Conservation (phyloP, 2,329 filamentous ascomycete species). For the Colletotrichum sp. region DNA sequence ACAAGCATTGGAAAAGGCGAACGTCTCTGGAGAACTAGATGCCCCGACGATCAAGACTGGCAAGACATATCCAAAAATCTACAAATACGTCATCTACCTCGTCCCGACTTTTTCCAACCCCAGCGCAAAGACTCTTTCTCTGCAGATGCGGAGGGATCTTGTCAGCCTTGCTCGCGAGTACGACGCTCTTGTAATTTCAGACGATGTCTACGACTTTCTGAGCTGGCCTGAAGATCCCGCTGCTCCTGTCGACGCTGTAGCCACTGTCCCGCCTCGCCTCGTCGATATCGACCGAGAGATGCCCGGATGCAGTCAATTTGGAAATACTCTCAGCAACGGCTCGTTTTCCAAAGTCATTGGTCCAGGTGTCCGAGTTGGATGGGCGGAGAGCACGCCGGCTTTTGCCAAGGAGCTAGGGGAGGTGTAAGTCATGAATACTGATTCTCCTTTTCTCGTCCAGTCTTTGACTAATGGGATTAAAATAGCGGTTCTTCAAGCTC, state of each 20-base stretch:
- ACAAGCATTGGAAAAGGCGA: fast-evolving
- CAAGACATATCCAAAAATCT: constrained; percentile 65
- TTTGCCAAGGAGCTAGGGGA: constrained; percentile 56
- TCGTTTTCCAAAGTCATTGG: constrained; percentile 88
- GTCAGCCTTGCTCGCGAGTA: constrained; percentile 76
- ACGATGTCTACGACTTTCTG: constrained; percentile 94
- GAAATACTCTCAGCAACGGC: constrained; percentile 86
- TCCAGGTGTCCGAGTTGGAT: constrained; percentile 83
- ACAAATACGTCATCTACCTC: constrained; percentile 85
- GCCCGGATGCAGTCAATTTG: constrained; percentile 63
- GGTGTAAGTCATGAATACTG: constrained; percentile 52
- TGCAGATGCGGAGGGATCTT: constrained; percentile 69
- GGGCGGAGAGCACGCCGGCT: constrained; percentile 73
- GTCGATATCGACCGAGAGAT: constrained; percentile 78
- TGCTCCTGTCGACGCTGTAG: constrained; percentile 32
- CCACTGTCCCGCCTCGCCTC: constrained; percentile 69
- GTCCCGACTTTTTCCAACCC: constrained; percentile 92
- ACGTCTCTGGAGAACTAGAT: fast-evolving
- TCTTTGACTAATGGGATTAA: neutral
- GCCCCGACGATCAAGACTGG: neutral
- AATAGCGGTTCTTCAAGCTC: neutral
- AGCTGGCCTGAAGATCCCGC: constrained; percentile 64
- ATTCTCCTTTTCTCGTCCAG: fast-evolving
- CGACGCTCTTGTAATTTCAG: constrained; percentile 81
- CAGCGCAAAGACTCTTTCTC: constrained; percentile 79